These are phyloP conservation scores for Trichoderma simmonsii DNA, from an alignment of 2,329 filamentous ascomycete species.

Conservation along the genomic window DNA sequence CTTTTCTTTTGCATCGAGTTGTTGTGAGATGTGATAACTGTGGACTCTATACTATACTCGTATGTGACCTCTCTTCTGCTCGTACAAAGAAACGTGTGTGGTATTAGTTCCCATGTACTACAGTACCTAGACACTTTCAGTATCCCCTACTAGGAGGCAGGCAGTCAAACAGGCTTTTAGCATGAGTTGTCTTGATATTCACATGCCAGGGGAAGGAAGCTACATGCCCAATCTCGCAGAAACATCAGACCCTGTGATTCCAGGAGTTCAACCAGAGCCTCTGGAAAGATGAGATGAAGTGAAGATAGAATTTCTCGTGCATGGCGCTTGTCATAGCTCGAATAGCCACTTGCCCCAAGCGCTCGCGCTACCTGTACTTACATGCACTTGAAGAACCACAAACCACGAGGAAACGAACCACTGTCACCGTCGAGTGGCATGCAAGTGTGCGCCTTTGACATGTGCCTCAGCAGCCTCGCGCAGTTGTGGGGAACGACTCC, in stretches of 20 bases:
- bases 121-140: background rate
- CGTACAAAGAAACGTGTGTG: background rate
- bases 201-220: background rate
- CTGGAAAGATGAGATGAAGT: background rate
- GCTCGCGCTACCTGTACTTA: background rate
- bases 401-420: background rate
- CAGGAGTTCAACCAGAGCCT: background rate
- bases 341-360: background rate
- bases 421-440: background rate
- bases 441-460: background rate
- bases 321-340: background rate
- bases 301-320: background rate
- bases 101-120: background rate
- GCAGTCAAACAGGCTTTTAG: background rate
- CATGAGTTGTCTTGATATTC: background rate
- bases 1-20: background rate
- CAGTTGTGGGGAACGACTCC: background rate
- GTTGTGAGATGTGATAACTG: background rate
- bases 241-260: background rate
- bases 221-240: background rate
- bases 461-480: conserved; percentile 5
- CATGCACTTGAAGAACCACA: background rate
- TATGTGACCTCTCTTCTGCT: background rate
- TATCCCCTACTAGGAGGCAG: background rate
- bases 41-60: background rate